phyloP scores from a whole-genome alignment of 225 moss, liverwort and hornwort species.

The Bryoerythrophyllum caledonicum region DNA sequence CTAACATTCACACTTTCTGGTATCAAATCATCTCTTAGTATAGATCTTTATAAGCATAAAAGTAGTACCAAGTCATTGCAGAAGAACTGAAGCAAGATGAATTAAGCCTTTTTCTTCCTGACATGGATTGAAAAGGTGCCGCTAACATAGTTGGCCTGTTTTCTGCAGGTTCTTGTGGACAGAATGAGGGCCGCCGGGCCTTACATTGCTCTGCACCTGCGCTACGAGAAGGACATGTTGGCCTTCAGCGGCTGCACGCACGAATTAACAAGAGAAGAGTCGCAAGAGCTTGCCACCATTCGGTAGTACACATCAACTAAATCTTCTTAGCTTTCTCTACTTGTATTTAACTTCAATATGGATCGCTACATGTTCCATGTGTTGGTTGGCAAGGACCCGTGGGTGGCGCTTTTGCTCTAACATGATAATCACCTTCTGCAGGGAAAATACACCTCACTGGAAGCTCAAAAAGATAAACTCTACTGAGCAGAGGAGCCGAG shows the following conservation, averaged over 20 bases:
- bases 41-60: neutral
- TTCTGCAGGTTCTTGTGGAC: constrained; percentile 76
- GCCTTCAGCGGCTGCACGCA: constrained; percentile 96
- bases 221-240: constrained; percentile 99
- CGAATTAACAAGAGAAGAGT: constrained; percentile 60
- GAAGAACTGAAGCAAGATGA: neutral
- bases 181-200: constrained; percentile 83
- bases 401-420: neutral
- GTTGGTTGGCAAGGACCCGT: too few species aligned
- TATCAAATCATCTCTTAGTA: too few species aligned
- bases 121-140: neutral
- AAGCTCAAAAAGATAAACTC: constrained; percentile 74
- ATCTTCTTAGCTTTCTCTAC: too few species aligned
- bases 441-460: constrained; percentile 77
- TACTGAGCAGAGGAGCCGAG: constrained; percentile 65
- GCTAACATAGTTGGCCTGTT: neutral
- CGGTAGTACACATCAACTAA: constrained; percentile 50
- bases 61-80: neutral
- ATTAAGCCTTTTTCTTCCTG: too few species aligned
- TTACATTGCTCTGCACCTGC: constrained; percentile 89
- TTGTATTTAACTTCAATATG: too few species aligned
- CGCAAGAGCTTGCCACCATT: constrained; percentile 58
- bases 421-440: constrained; percentile 15
- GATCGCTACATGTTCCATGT: too few species aligned
- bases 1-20: too few species aligned